phyloP scores from a whole-genome alignment of 441 rosid species.

The Pelargonium fulgidum region DNA sequence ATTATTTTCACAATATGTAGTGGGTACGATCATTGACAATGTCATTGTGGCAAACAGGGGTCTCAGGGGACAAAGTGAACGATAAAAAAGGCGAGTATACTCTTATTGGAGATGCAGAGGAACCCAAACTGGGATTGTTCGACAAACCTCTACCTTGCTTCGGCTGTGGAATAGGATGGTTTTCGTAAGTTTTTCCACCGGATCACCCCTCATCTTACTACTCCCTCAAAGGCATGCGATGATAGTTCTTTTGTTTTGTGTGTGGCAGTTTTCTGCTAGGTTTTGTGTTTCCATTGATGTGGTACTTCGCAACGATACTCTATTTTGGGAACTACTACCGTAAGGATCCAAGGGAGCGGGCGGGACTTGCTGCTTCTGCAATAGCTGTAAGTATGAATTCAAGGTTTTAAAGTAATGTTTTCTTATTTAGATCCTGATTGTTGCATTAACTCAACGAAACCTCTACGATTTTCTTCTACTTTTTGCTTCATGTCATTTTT shows the following conservation, averaged over 20 bases:
- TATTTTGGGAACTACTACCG: slow-evolving; percentile 73
- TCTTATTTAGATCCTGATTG: not conserved
- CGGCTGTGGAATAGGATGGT: slow-evolving; percentile 96
- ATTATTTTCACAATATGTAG: slow-evolving; percentile 8
- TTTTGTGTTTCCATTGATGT: slow-evolving; percentile 59
- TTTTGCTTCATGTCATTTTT: not conserved
- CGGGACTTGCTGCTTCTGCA: slow-evolving; percentile 88
- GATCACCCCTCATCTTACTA: too few relatives aligned
- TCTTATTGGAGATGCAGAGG: slow-evolving; percentile 40
- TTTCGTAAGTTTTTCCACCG: slow-evolving; percentile 44
- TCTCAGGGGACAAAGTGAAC: slow-evolving; percentile 31
- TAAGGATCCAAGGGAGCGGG: slow-evolving; percentile 84
- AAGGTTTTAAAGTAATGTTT: not conserved
- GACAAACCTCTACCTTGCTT: slow-evolving; percentile 89
- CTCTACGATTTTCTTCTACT: not conserved
- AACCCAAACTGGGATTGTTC: slow-evolving; percentile 45
- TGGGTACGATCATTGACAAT: slow-evolving; percentile 11
- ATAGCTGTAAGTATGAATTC: slow-evolving; percentile 61
- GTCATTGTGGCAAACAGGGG: slow-evolving; percentile 29
- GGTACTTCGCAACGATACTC: slow-evolving; percentile 72
- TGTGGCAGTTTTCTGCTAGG: slow-evolving; percentile 61
- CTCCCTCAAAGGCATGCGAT: slow-evolving; percentile 5
- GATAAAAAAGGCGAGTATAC: slow-evolving; percentile 41
- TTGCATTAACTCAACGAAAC: not conserved
- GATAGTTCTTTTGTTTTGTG: slow-evolving; percentile 33